A percentile compares a stretch with the other conserved stretches of the same genome.
Evolutionary conservation across 371 early-diverging fungal species (phyloP).

Genomic region (Rhizopus sp.): DNA sequence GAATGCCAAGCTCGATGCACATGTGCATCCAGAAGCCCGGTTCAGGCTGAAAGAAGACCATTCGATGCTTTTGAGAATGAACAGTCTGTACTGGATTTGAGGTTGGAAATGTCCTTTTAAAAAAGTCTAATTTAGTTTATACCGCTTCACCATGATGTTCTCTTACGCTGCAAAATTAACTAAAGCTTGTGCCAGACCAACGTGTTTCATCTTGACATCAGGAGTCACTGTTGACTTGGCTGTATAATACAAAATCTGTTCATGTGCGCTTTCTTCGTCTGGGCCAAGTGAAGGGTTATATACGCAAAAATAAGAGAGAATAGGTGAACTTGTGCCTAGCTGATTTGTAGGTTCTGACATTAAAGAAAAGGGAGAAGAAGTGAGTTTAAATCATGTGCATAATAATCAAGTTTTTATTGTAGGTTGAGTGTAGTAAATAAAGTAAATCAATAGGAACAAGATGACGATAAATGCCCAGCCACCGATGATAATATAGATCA

Average conservation of each 20-base stretch:
- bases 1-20: constrained; percentile 65
- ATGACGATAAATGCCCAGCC: constrained; percentile 58
- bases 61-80: constrained; percentile 71
- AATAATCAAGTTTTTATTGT: neutral
- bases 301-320: constrained; percentile 71
- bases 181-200: constrained; percentile 81
- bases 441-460: constrained; percentile 47
- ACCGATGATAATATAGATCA: constrained; percentile 52
- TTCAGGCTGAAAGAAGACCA: constrained; percentile 71
- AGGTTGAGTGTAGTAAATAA: constrained; percentile 41
- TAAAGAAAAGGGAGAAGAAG: neutral
- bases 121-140: neutral
- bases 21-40: constrained; percentile 77
- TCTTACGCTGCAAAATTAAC: constrained; percentile 76
- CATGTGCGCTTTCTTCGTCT: constrained; percentile 69
- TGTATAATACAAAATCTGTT: constrained; percentile 80
- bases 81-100: constrained; percentile 65
- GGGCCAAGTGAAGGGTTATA: constrained; percentile 77
- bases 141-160: neutral
- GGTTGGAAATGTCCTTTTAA: constrained; percentile 66
- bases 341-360: neutral
- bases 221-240: constrained; percentile 71
- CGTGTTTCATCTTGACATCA: constrained; percentile 80
- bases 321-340: constrained; percentile 47
- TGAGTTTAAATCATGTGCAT: neutral